Conservation (phyloP, 1,284 basidiomycete species). For the Trametes pubescens region DNA sequence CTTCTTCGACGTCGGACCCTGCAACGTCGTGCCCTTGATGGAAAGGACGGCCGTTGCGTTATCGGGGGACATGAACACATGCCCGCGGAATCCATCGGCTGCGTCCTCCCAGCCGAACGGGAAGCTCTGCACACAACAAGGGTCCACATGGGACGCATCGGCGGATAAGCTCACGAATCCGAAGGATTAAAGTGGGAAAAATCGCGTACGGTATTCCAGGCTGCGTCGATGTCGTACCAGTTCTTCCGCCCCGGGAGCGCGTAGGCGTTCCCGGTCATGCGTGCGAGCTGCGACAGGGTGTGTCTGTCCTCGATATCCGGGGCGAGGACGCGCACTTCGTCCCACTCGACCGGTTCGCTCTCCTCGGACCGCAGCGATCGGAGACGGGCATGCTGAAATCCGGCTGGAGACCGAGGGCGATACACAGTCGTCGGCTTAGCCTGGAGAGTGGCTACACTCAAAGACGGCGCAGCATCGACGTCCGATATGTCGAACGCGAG, state of each 20-base stretch:
- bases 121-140: conserved; percentile 62
- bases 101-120: conserved; percentile 92
- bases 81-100: conserved; percentile 89
- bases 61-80: conserved; percentile 83
- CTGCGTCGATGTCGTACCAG: conserved; percentile 85
- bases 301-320: conserved; percentile 84
- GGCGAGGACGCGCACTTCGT: conserved; percentile 57
- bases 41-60: conserved; percentile 89
- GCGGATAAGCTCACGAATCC: conserved; percentile 2
- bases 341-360: conserved; percentile 67
- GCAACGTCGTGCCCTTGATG: conserved; percentile 92
- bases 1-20: conserved; percentile 86
- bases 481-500: conserved; percentile 21
- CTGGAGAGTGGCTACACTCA: conserved; percentile 46
- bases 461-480: conserved; percentile 5
- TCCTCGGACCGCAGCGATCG: conserved; percentile 57
- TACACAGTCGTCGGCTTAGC: conserved; percentile 66
- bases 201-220: conserved; percentile 76
- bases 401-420: conserved; percentile 61
- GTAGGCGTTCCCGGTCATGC: conserved; percentile 95
- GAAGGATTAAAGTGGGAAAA: conserved; percentile 4
- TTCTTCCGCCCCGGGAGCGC: conserved; percentile 69
- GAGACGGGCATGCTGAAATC: conserved; percentile 58
- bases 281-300: conserved; percentile 86
- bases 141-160: background rate